Percentiles rank a stretch among this genome's conserved stretches.
These are phyloP conservation scores for Thielaviopsis musarum DNA, from an alignment of 2,329 filamentous ascomycete genomes.

Conservation along the genomic window DNA sequence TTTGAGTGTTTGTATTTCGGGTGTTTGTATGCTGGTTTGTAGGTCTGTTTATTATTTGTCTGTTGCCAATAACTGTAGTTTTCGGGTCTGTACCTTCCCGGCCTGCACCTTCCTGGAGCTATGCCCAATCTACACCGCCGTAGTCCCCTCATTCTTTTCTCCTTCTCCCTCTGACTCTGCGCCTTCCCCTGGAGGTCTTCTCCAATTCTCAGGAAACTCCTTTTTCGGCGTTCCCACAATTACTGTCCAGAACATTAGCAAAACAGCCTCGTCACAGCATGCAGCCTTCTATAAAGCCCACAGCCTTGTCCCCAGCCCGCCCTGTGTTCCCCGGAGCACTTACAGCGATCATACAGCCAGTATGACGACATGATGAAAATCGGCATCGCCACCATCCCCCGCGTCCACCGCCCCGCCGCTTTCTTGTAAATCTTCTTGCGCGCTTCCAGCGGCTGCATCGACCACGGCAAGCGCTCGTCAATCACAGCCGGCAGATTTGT, in stretches of 20 bases:
- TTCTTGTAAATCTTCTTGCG: slow-evolving; percentile 10
- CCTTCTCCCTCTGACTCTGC: background rate
- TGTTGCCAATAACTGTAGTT: too few species aligned
- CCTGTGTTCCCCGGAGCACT: background rate
- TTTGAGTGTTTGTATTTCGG: too few species aligned
- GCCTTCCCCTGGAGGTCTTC: background rate
- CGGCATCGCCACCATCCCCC: slow-evolving; percentile 7
- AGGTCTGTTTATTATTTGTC: too few species aligned
- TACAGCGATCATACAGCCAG: slow-evolving; percentile 8
- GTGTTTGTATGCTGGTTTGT: too few species aligned
- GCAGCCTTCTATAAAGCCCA: background rate
- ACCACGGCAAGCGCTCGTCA: slow-evolving; percentile 4
- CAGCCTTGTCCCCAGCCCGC: too few species aligned
- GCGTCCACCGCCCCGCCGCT: slow-evolving; percentile 8
- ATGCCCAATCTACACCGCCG: background rate
- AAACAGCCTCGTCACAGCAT: background rate
- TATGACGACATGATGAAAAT: slow-evolving; percentile 9
- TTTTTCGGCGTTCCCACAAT: slow-evolving; percentile 3
- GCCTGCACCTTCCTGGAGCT: too few species aligned
- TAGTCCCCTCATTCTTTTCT: background rate
- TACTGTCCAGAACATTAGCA: background rate
- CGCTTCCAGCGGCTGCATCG: slow-evolving; percentile 7
- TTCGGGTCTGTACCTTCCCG: too few species aligned
- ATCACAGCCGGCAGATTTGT: slow-evolving; percentile 1
- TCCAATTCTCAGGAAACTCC: slow-evolving; percentile 4